Conservation (phyloP, 192 early-diverging fungal genomes). For the Podila horticola region DNA sequence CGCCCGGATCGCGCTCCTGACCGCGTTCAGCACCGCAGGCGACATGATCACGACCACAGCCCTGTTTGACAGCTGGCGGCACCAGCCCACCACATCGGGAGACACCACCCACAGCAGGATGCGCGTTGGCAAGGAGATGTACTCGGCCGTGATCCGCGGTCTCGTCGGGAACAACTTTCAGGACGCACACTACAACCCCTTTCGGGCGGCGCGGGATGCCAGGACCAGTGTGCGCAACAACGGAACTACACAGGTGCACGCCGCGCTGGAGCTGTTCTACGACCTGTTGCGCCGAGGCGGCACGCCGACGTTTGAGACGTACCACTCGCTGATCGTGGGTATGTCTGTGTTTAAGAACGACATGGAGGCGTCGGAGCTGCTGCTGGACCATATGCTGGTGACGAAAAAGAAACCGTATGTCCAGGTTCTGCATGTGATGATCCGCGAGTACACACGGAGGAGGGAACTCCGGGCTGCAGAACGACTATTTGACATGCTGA, state of each 20-base stretch:
- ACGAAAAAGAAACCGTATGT: slow-evolving; percentile 33
- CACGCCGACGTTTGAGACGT: slow-evolving; percentile 33
- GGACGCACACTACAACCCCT: not conserved
- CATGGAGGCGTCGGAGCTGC: slow-evolving; percentile 44
- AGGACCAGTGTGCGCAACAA: slow-evolving; percentile 13
- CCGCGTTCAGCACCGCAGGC: slow-evolving; percentile 24
- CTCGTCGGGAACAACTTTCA: slow-evolving; percentile 31
- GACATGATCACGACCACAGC: slow-evolving; percentile 26
- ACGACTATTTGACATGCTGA: slow-evolving; percentile 40
- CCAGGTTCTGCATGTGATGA: slow-evolving; percentile 44
- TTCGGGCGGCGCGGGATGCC: slow-evolving; percentile 1
- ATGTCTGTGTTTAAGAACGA: slow-evolving; percentile 42
- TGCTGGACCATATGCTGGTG: slow-evolving; percentile 47
- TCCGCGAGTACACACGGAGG: slow-evolving; percentile 32
- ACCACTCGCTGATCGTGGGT: slow-evolving; percentile 41
- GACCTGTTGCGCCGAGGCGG: slow-evolving; percentile 32
- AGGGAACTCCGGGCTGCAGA: slow-evolving; percentile 24
- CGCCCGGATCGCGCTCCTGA: slow-evolving; percentile 26
- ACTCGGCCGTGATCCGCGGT: slow-evolving; percentile 39
- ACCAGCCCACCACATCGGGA: not conserved
- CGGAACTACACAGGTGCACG: slow-evolving; percentile 28
- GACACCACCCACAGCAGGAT: not conserved
- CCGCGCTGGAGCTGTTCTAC: slow-evolving; percentile 42
- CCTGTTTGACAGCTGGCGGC: slow-evolving; percentile 16
- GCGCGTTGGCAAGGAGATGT: slow-evolving; percentile 43